Evolutionary conservation across 345 rosid genomes (phyloP).

Genomic region (Syzygium aromaticum): DNA sequence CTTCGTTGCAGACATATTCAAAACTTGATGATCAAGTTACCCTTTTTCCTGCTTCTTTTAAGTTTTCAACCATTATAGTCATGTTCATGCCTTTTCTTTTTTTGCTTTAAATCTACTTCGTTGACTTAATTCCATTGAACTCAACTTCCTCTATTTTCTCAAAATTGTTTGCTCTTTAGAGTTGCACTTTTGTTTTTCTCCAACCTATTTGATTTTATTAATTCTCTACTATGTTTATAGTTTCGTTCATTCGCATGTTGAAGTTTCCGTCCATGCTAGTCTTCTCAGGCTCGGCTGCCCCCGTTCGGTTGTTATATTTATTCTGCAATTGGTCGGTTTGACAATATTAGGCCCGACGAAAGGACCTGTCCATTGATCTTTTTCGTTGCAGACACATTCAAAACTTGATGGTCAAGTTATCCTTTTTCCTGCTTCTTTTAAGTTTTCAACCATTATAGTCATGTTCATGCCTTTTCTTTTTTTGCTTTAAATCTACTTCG

Average conservation of each 20-base stretch:
- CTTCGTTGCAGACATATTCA: neutral
- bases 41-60: neutral
- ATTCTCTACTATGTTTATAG: neutral
- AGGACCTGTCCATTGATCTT: fast-evolving
- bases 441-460: neutral
- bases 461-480: neutral
- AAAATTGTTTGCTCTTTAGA: neutral
- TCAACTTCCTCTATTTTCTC: neutral
- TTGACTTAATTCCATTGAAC: neutral
- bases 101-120: neutral
- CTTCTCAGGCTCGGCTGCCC: neutral
- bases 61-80: neutral
- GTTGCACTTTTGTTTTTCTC: neutral
- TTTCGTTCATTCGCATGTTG: neutral
- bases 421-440: neutral
- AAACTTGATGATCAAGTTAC: neutral
- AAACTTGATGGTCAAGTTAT: neutral
- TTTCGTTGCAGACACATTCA: neutral
- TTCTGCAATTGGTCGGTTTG: too few relatives aligned
- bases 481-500: neutral
- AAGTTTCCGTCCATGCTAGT: too few relatives aligned
- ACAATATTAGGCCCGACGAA: fast-evolving
- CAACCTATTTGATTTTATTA: neutral
- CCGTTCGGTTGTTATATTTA: too few relatives aligned
- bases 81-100: neutral